Base-by-base conservation (phyloP, 768 basidiomycete species). In the Mrakia frigida region DNA sequence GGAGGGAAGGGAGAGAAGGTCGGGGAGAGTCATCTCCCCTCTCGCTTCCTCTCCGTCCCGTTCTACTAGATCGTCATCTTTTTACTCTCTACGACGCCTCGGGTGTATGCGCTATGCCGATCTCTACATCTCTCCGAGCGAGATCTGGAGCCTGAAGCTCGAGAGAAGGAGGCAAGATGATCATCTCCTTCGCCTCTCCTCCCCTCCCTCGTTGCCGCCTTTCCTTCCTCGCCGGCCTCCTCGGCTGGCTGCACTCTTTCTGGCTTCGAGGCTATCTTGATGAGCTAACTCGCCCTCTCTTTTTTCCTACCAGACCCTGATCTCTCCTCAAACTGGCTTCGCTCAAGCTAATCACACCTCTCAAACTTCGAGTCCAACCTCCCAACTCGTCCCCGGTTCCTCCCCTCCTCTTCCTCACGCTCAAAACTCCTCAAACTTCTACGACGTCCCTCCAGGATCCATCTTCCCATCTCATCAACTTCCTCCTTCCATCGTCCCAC, bases 1-100 rank as follows among this genome's bases (percentile, higher is more conserved):
- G 25, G 16, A 21, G 37, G 35, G 37, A n/a, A 39, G 35, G 39
- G 35, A 37, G 39, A 37, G 35, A 39, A 39, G 65, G 65, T 39
- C 21, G 65, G 31, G 65, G 65, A 68, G 35, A 68, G 21, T 68
- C 65, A 68, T 68, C 65, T 37, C 37, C 65, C 37, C 35, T 18
- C 28, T 28, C 23, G 9, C n/a, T 56, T 28, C 3, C n/a, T 28
- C 56, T 56, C 56, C 25, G 13, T 56, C 56, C n/a, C 9, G 50
- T 9, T 6, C 33, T 37, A 6, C 5, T 31, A 23, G 11, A 2
- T 50, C 46, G 46, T 50, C 46, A 50, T 14, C 46, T 18, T 50
- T 1, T 2, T 21, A 21, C 3, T 2, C 18, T 9, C 18, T 2
- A 21, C 14, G 13, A 21, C 16, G 46, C 46, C 46, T 21, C 13